phyloP scores from a whole-genome alignment of 2,329 filamentous ascomycete genomes.

The Aspergillus proliferans region DNA sequence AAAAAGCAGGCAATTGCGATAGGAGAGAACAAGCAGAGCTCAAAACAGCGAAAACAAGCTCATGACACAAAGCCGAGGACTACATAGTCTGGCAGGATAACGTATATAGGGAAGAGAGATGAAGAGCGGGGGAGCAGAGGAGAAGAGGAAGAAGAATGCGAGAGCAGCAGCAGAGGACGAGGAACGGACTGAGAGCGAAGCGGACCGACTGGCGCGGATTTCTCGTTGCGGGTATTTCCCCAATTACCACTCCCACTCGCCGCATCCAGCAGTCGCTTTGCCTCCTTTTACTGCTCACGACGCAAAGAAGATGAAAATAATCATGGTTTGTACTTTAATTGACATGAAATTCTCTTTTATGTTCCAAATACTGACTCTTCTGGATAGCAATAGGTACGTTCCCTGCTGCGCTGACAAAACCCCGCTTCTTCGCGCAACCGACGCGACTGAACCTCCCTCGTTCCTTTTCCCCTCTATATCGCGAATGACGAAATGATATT shows the following conservation, averaged over 20 bases:
- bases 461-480: neutral
- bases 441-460: neutral
- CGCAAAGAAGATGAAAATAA: too few species aligned
- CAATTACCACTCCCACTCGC: neutral
- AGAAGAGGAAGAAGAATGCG: constrained; percentile 25
- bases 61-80: constrained; percentile 27
- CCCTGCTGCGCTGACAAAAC: neutral
- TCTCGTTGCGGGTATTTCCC: neutral
- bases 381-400: too few species aligned
- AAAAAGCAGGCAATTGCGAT: constrained; percentile 8
- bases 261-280: neutral
- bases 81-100: constrained; percentile 37
- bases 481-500: neutral
- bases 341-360: too few species aligned
- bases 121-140: constrained; percentile 26
- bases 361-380: too few species aligned
- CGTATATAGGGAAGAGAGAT: constrained; percentile 25
- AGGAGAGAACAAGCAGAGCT: constrained; percentile 10
- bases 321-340: too few species aligned
- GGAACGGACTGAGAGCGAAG: constrained; percentile 13
- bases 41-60: constrained; percentile 25
- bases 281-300: neutral
- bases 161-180: constrained; percentile 19
- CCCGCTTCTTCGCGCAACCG: neutral
- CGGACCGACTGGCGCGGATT: constrained; percentile 4